Evolutionary conservation across 371 early-diverging fungal species (phyloP), one percentile per base, ranked within the genome.

Genomic region (Smittium culicis): DNA sequence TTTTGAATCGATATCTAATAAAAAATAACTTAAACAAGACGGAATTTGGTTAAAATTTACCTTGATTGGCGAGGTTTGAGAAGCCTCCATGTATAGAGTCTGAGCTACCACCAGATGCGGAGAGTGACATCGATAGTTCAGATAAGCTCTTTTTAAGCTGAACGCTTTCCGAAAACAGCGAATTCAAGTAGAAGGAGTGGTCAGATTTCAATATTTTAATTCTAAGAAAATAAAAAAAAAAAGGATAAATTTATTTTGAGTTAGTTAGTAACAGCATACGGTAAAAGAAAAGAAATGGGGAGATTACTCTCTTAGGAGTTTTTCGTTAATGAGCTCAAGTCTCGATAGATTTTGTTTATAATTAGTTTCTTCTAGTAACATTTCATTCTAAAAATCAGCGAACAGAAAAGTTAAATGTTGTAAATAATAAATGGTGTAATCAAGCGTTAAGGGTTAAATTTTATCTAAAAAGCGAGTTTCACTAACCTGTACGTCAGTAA

Each of bases 361-460:
- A 24, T 62, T 62, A 5, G 63, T 31, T 32, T 62, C 63, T 2
- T n/a, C 34, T 3, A 62, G n/a, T 33, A 31, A 2, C 2, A 20
- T 32, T 20, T 62, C 63, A 32, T 62, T 62, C 63, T 62, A 62
- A 62, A 2, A 32, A 29, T 5, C 28, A 8, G n/a, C n/a, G n/a
- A n/a, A 8, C 17, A 62, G 33, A n/a, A 11, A n/a, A 16, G 8
- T 11, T 16, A 59, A 45, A 45, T 45, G 45, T 14, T 45, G 20
- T 45, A 14, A 14, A 45, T 45, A 45, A 45, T 45, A 45, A 14
- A 45, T 45, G 20, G 20, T 45, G 45, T 45, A 14, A 45, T 8
- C 45, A n/a, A n/a, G n/a, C n/a, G n/a, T n/a, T n/a, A n/a, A n/a
- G n/a, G n/a, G n/a, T n/a, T n/a, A n/a, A n/a, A n/a, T n/a, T n/a